Conservation (phyloP, 805 yeast species). For the Ogataea pini region DNA sequence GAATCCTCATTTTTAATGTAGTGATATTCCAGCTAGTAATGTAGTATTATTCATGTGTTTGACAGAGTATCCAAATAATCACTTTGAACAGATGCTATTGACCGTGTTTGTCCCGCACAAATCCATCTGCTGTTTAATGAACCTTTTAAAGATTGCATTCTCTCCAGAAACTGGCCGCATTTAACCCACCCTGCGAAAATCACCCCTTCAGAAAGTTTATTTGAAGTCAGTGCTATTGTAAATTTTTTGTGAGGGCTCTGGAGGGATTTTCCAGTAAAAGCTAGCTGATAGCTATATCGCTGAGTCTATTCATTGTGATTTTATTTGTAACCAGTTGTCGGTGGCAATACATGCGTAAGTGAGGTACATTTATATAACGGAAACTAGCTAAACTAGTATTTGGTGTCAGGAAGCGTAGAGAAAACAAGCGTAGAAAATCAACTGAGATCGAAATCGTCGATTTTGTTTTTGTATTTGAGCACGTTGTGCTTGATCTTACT, state of each 20-base stretch:
- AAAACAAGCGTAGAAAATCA: slow-evolving; percentile 17
- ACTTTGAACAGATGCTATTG: too few relatives aligned
- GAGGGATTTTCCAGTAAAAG: background rate
- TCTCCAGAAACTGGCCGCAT: background rate
- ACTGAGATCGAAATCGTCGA: slow-evolving; percentile 58
- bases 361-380: background rate
- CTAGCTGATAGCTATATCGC: too few relatives aligned
- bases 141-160: background rate
- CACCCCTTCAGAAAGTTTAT: slow-evolving; percentile 7
- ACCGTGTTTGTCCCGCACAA: background rate
- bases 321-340: background rate
- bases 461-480: slow-evolving; percentile 78
- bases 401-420: background rate
- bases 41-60: too few relatives aligned
- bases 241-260: background rate
- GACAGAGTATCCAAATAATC: too few relatives aligned
- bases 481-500: slow-evolving; percentile 91
- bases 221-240: background rate
- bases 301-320: too few relatives aligned
- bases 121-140: background rate
- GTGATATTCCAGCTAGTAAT: background rate
- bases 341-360: background rate
- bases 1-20: background rate
- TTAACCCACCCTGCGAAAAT: background rate
- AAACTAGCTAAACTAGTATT: background rate